Percentiles rank a stretch among this genome's conserved stretches.
Conservation (phyloP, 2,329 filamentous ascomycete species). For the Ophiocordyceps australis region DNA sequence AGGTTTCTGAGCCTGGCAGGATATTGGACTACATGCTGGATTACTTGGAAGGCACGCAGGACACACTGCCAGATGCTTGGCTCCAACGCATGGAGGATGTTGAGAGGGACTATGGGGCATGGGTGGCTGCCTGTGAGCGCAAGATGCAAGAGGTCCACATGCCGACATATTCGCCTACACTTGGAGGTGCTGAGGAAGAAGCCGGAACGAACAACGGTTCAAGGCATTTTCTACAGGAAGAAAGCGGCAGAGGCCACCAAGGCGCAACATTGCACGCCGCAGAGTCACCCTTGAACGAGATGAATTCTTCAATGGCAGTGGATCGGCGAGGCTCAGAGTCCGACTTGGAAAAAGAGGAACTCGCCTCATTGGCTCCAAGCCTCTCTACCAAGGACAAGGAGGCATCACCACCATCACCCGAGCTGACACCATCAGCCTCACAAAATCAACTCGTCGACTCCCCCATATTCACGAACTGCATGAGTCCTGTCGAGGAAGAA, state of each 20-base stretch:
- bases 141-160: constrained; percentile 49
- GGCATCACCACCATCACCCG: neutral
- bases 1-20: constrained; percentile 51
- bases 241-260: neutral
- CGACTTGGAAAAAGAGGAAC: neutral
- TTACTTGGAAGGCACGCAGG: constrained; percentile 62
- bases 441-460: too few relatives aligned
- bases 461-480: constrained; percentile 3
- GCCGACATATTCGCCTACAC: too few relatives aligned
- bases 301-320: neutral
- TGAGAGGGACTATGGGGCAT: constrained; percentile 61
- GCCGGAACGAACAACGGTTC: too few relatives aligned
- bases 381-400: neutral
- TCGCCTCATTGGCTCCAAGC: neutral
- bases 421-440: too few relatives aligned
- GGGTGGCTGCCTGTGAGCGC: constrained; percentile 62
- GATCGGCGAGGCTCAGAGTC: neutral
- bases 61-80: constrained; percentile 75
- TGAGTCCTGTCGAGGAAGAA: constrained; percentile 7
- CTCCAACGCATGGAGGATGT: constrained; percentile 69
- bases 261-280: neutral
- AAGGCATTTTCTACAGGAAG: too few relatives aligned
- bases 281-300: neutral
- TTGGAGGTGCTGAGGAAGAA: too few relatives aligned
- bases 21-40: constrained; percentile 77